These are phyloP conservation scores for Aspergillus alliaceus DNA, from an alignment of 2,329 filamentous ascomycete genomes.

Conservation along the genomic window DNA sequence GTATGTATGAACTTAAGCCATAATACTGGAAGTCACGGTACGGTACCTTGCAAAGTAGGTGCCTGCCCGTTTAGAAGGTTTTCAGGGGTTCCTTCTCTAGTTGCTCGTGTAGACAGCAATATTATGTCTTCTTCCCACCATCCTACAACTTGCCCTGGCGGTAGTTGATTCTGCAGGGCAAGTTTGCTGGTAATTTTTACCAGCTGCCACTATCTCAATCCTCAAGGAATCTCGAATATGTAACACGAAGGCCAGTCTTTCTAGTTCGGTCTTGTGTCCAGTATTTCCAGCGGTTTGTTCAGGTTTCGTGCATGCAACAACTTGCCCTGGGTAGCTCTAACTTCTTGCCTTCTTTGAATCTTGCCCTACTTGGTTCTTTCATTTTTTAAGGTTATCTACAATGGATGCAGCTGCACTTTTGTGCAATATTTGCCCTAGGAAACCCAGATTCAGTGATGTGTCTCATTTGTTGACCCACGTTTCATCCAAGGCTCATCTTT, in stretches of 20 bases:
- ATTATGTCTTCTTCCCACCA: background rate
- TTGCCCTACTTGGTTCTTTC: constrained; percentile 6
- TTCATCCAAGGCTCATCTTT: constrained; percentile 86
- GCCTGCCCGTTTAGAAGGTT: background rate
- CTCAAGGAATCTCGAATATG: constrained; percentile 8
- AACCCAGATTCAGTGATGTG: constrained; percentile 80
- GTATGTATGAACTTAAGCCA: background rate
- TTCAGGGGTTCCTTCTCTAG: constrained; percentile 15
- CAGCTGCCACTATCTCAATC: constrained; percentile 24
- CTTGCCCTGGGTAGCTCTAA: constrained; percentile 18
- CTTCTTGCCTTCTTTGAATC: constrained; percentile 26
- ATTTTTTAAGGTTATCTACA: constrained; percentile 20
- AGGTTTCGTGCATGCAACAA: constrained; percentile 20
- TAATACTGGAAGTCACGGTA: background rate
- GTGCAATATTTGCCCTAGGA: constrained; percentile 81
- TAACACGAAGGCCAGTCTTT: constrained; percentile 19
- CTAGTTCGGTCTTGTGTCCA: constrained; percentile 23
- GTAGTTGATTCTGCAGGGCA: constrained; percentile 7
- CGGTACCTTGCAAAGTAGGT: background rate
- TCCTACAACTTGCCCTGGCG: constrained; percentile 3
- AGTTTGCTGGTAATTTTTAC: constrained; percentile 9
- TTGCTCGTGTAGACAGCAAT: background rate
- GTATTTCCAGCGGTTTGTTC: constrained; percentile 18
- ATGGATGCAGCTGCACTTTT: constrained; percentile 63
- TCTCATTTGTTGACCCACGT: constrained; percentile 92